Evolutionary conservation across 768 basidiomycete genomes (phyloP).

Genomic region (Lactarius deliciosus): DNA sequence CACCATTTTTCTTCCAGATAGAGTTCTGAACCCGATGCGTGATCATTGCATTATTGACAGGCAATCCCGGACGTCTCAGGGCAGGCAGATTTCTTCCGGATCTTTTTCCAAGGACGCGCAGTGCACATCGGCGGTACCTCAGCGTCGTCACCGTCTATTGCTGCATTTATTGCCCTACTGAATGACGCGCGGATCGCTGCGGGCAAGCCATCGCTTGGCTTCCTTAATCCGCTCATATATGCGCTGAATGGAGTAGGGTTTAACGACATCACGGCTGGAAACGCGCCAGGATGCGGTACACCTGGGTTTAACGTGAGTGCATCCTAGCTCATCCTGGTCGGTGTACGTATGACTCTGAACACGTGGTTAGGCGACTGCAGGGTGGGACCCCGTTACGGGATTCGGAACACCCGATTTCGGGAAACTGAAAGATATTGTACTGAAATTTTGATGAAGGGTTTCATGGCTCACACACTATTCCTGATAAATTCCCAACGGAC

Average conservation of each 20-base stretch:
- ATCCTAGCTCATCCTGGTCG: constrained; percentile 6
- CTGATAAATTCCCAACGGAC: neutral
- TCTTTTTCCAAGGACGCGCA: constrained; percentile 42
- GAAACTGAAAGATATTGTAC: constrained; percentile 43
- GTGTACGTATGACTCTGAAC: neutral
- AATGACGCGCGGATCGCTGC: constrained; percentile 58
- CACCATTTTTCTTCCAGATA: neutral
- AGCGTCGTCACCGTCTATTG: constrained; percentile 57
- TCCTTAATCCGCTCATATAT: constrained; percentile 67
- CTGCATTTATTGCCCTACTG: constrained; percentile 43
- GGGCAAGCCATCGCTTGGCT: constrained; percentile 51
- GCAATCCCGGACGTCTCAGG: constrained; percentile 62
- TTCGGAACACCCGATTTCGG: constrained; percentile 55
- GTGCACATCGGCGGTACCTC: constrained; percentile 54
- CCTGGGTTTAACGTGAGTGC: constrained; percentile 59
- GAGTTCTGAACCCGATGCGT: neutral
- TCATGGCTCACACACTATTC: neutral
- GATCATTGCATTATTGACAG: constrained; percentile 34
- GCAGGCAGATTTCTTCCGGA: constrained; percentile 46
- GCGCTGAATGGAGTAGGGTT: constrained; percentile 42
- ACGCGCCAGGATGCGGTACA: constrained; percentile 62
- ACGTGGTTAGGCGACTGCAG: constrained; percentile 44
- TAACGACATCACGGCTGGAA: constrained; percentile 53
- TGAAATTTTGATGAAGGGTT: neutral
- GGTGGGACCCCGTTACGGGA: constrained; percentile 63